Conservation (phyloP, 306 rosid species). For the Cicer bijugum region DNA sequence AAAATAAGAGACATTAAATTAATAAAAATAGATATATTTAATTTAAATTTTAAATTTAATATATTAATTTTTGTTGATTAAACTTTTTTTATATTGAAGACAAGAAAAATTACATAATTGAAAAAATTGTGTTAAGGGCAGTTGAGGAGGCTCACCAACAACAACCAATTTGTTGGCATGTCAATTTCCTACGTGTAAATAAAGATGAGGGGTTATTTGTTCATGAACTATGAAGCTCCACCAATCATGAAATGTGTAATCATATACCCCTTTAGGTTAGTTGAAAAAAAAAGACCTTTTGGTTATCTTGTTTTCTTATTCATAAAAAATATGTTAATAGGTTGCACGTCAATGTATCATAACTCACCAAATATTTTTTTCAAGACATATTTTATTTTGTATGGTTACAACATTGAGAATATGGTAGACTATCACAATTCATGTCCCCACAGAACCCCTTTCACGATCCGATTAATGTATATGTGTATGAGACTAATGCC, state of each 20-base stretch:
- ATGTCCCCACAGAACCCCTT: conserved; percentile 21
- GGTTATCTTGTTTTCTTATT: not conserved
- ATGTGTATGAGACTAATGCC: not conserved
- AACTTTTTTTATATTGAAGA: too few species aligned
- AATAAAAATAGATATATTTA: too few species aligned
- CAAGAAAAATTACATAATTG: not conserved
- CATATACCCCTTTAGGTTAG: conserved; percentile 31
- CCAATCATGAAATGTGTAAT: conserved; percentile 50
- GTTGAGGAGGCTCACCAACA: conserved; percentile 59
- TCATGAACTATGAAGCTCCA: conserved; percentile 53
- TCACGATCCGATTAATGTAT: conserved; percentile 45
- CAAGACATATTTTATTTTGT: conserved; percentile 51
- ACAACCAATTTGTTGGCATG: conserved; percentile 65
- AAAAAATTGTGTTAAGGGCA: conserved; percentile 22
- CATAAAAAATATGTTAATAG: conserved; percentile 41
- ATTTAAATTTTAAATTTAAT: too few species aligned
- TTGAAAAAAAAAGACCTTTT: not conserved
- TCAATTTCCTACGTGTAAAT: conserved; percentile 57
- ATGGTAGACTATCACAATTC: conserved; percentile 53
- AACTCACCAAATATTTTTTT: conserved; percentile 36
- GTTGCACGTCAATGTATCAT: conserved; percentile 53
- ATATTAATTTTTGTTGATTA: too few species aligned
- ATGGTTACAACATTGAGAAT: conserved; percentile 4
- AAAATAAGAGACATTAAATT: too few species aligned
- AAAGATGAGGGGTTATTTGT: conserved; percentile 46